Percentiles rank a stretch among this genome's conserved stretches.
Conservation (phyloP, 305 asterid species). For the Rubia peregrina region DNA sequence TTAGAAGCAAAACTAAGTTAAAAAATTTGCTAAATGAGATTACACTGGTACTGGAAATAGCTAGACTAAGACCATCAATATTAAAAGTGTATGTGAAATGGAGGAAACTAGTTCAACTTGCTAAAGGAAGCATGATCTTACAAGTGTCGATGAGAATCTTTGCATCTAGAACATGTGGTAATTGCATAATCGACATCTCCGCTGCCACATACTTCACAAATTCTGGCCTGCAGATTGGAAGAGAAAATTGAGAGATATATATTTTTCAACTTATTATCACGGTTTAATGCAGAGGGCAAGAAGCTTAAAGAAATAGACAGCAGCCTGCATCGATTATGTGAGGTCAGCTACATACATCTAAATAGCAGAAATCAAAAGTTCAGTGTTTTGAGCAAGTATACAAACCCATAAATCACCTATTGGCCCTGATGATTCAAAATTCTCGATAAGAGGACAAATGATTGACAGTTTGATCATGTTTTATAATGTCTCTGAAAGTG, state of each 20-base stretch:
- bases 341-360: too few species aligned
- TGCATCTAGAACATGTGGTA: constrained; percentile 9
- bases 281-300: neutral
- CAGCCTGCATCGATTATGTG: neutral
- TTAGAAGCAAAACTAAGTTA: neutral
- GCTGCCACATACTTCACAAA: constrained; percentile 15
- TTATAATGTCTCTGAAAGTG: too few species aligned
- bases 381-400: too few species aligned
- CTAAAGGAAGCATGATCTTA: neutral
- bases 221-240: constrained; percentile 6
- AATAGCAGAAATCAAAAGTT: too few species aligned
- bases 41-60: neutral
- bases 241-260: neutral
- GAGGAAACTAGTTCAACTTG: neutral
- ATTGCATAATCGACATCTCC: neutral
- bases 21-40: neutral
- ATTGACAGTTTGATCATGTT: too few species aligned
- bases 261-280: neutral
- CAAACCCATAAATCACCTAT: too few species aligned
- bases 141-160: constrained; percentile 7
- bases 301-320: neutral
- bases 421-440: too few species aligned
- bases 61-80: neutral
- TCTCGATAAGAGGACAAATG: too few species aligned
- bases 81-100: neutral